These are phyloP conservation scores for Paxillus ammoniavirescens DNA, from an alignment of 768 basidiomycete genomes.

Conservation along the genomic window DNA sequence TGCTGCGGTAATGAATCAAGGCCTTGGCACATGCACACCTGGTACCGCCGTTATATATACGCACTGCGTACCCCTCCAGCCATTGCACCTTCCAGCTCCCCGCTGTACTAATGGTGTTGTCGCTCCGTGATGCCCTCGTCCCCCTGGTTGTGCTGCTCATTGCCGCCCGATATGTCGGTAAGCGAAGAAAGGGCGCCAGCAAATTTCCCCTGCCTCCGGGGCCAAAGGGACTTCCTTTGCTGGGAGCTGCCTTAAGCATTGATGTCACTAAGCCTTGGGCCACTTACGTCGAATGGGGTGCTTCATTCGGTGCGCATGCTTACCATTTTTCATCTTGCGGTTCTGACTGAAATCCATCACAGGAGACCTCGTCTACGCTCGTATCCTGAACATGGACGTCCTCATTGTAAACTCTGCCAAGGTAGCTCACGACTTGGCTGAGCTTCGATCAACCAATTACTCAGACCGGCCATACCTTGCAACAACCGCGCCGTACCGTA, in stretches of 20 bases:
- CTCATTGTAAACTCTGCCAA: slow-evolving; percentile 29
- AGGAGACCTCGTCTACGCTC: slow-evolving; percentile 24
- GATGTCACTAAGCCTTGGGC: slow-evolving; percentile 30
- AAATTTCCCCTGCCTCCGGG: slow-evolving; percentile 44
- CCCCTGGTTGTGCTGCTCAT: slow-evolving; percentile 5
- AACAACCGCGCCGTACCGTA: slow-evolving; percentile 20
- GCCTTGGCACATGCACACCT: no score
- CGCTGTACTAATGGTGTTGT: slow-evolving; percentile 1
- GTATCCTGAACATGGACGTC: slow-evolving; percentile 21
- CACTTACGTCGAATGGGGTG: slow-evolving; percentile 34
- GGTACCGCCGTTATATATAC: no score
- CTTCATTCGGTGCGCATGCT: slow-evolving; percentile 17
- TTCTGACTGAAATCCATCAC: background rate
- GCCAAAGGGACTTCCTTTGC: slow-evolving; percentile 43
- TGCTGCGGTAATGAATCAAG: no score
- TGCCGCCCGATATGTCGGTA: slow-evolving; percentile 9
- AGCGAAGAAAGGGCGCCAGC: background rate
- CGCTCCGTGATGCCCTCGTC: background rate
- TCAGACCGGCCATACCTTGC: slow-evolving; percentile 32
- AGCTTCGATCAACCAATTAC: slow-evolving; percentile 29
- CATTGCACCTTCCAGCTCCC: background rate
- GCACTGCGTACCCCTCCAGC: background rate
- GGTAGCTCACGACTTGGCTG: slow-evolving; percentile 27
- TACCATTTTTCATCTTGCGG: background rate
- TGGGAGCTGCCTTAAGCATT: slow-evolving; percentile 27